Evolutionary conservation across 768 basidiomycete genomes (phyloP).

Genomic region (Amanita pseudoporphyria): DNA sequence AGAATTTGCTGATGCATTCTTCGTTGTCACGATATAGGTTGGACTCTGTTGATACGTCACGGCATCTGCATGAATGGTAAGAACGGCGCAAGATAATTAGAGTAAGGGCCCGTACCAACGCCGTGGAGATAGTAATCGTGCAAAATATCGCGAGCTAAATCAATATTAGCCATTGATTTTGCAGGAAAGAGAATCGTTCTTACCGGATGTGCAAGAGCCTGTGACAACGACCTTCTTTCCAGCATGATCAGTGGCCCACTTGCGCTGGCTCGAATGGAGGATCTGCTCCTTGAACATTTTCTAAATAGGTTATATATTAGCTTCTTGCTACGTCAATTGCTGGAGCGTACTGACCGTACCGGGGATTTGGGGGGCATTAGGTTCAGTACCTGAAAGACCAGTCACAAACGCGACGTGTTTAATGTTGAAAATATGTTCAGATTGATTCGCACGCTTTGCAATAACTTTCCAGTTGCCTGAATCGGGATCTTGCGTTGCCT

Average conservation of each 20-base stretch:
- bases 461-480: constrained; percentile 37
- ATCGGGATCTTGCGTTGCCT: constrained; percentile 21
- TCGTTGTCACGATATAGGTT: constrained; percentile 3
- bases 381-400: constrained; percentile 38
- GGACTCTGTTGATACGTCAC: constrained; percentile 4
- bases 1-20: too few relatives aligned
- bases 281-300: constrained; percentile 39
- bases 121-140: constrained; percentile 20
- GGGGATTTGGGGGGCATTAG: constrained; percentile 34
- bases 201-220: constrained; percentile 54
- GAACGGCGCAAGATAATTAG: background rate
- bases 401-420: constrained; percentile 53
- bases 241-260: constrained; percentile 33
- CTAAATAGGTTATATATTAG: constrained; percentile 8
- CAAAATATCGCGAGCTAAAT: constrained; percentile 29
- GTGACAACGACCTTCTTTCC: constrained; percentile 61
- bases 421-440: constrained; percentile 26
- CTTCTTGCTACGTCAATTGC: background rate
- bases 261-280: constrained; percentile 44
- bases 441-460: constrained; percentile 20
- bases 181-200: background rate
- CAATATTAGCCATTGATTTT: background rate
- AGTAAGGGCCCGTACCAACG: background rate
- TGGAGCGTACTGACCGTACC: constrained; percentile 25
- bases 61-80: background rate